phyloP scores from a whole-genome alignment of 768 basidiomycete species.

The Phaffia australis region DNA sequence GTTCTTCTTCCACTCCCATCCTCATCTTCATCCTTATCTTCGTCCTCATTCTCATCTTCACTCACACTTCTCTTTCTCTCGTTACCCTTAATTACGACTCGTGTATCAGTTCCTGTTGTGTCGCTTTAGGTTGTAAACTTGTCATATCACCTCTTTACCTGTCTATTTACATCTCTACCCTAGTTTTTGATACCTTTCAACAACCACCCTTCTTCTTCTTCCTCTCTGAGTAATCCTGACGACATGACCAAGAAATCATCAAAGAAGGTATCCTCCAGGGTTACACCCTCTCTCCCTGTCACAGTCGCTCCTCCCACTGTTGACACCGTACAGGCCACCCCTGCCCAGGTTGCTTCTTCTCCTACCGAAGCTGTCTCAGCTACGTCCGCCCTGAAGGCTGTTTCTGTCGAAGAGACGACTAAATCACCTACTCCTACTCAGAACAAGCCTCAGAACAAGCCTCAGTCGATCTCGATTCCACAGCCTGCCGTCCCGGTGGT shows the following conservation, averaged over 20 bases:
- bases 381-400: too few relatives aligned
- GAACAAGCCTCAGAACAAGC: slow-evolving; percentile 7
- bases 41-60: neutral
- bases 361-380: too few relatives aligned
- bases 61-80: too few relatives aligned
- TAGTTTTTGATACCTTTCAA: neutral
- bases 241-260: too few relatives aligned
- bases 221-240: neutral
- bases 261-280: too few relatives aligned
- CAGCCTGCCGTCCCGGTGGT: neutral
- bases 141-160: neutral
- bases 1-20: neutral
- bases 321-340: too few relatives aligned
- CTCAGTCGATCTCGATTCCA: slow-evolving; percentile 14
- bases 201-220: neutral
- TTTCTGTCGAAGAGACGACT: slow-evolving; percentile 4
- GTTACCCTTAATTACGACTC: too few relatives aligned
- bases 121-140: neutral
- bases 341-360: too few relatives aligned
- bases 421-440: neutral
- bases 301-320: too few relatives aligned
- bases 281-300: too few relatives aligned
- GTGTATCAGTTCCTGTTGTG: neutral
- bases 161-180: neutral
- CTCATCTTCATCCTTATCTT: neutral